phyloP scores from a whole-genome alignment of 1,284 basidiomycete species.

The Fomitopsis betulina region DNA sequence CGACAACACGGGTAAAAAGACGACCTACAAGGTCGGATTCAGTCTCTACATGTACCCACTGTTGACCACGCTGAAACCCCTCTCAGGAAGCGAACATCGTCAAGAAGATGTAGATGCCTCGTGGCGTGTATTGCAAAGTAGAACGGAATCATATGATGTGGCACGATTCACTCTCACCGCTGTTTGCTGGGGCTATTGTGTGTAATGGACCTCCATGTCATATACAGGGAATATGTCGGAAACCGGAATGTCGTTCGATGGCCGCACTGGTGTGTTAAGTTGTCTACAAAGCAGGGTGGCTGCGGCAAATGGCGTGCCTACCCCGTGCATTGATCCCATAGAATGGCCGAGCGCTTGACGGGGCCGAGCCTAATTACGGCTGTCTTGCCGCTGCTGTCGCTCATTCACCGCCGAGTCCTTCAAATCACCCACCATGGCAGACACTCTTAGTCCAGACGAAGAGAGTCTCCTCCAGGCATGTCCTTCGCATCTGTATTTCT shows the following conservation, averaged over 20 bases:
- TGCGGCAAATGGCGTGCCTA: neutral
- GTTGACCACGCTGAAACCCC: neutral
- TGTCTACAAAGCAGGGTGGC: too few relatives aligned
- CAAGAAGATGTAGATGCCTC: constrained; percentile 19
- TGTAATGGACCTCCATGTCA: too few relatives aligned
- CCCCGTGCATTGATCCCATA: neutral
- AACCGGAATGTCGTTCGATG: too few relatives aligned
- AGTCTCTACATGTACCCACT: neutral
- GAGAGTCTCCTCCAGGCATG: constrained; percentile 28
- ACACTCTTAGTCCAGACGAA: constrained; percentile 23
- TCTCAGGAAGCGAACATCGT: constrained; percentile 37
- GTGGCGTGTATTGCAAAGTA: neutral
- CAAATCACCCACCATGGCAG: constrained; percentile 18
- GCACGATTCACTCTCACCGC: too few relatives aligned
- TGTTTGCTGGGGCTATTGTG: too few relatives aligned
- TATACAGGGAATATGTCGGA: too few relatives aligned
- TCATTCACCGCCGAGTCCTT: neutral
- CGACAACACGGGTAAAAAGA: constrained; percentile 38
- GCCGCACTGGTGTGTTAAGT: too few relatives aligned
- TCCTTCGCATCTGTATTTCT: neutral
- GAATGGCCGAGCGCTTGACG: neutral
- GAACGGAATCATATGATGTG: neutral
- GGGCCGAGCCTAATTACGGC: neutral
- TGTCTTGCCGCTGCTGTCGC: neutral
- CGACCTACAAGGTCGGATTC: constrained; percentile 32